Conservation (phyloP, 2,329 filamentous ascomycete genomes). For the Aspergillus calidoustus region DNA sequence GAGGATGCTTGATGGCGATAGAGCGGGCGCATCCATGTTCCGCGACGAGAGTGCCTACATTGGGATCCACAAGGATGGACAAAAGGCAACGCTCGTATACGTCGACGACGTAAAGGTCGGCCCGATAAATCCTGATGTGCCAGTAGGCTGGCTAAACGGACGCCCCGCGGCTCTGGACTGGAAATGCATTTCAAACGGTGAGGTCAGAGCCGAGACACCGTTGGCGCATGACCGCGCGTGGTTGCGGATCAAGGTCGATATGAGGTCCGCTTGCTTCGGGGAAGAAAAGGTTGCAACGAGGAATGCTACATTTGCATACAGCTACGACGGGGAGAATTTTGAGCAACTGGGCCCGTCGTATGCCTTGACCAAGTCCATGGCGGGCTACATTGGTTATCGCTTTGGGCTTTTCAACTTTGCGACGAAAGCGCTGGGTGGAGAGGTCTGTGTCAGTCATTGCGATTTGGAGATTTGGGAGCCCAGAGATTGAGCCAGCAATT, state of each 20-base stretch:
- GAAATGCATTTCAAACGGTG: background rate
- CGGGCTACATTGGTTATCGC: background rate
- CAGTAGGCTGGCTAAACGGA: background rate
- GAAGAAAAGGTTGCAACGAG: background rate
- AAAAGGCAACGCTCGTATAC: background rate
- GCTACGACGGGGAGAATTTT: background rate
- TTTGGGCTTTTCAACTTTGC: background rate
- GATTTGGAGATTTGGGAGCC: background rate
- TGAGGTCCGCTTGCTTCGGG: background rate
- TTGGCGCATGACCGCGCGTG: background rate
- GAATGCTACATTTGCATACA: background rate
- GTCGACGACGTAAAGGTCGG: background rate
- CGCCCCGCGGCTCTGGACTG: background rate
- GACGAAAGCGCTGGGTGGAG: background rate
- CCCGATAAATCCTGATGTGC: background rate
- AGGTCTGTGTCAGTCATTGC: background rate
- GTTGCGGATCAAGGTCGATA: background rate
- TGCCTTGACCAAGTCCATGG: background rate
- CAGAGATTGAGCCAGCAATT: no score
- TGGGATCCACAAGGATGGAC: background rate
- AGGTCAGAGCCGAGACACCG: background rate
- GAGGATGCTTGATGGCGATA: background rate
- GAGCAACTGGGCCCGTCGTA: background rate
- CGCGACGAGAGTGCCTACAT: constrained; percentile 1
- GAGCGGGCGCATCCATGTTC: background rate